These are phyloP conservation scores for Sarocladium strictum DNA, from an alignment of 2,329 filamentous ascomycete species.

Conservation along the genomic window DNA sequence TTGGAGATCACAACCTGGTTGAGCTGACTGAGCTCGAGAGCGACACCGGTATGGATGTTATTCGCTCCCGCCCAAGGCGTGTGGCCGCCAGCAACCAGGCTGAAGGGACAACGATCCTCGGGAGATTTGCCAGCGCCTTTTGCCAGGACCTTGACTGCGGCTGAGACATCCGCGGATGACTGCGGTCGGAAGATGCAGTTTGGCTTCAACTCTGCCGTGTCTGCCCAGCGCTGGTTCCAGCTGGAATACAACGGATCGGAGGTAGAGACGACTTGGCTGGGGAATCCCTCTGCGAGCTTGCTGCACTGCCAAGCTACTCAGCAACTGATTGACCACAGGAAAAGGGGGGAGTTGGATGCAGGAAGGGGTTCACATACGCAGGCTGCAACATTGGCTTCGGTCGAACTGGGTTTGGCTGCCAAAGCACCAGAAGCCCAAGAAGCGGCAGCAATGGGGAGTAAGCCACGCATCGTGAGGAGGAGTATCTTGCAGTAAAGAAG, in stretches of 20 bases:
- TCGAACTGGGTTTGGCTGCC: not conserved
- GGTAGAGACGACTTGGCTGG: not conserved
- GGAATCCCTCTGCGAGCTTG: not conserved
- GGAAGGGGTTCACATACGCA: not conserved
- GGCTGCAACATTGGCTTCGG: not conserved
- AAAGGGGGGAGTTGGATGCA: no score
- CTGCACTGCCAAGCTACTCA: not conserved
- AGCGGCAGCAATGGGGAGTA: not conserved
- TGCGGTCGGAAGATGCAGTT: conserved; percentile 11
- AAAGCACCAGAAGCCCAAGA: not conserved
- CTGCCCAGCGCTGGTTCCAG: conserved; percentile 10
- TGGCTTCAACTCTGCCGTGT: conserved; percentile 10
- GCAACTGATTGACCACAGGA: not conserved
- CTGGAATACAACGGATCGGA: not conserved
- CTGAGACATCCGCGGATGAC: conserved; percentile 10
- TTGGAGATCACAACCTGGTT: conserved; percentile 22
- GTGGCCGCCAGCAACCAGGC: conserved; percentile 10
- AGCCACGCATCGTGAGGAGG: not conserved
- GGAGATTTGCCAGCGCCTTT: not conserved
- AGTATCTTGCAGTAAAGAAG: no score
- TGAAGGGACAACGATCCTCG: not conserved
- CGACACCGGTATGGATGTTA: conserved; percentile 11
- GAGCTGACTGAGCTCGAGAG: conserved; percentile 27
- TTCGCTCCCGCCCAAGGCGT: conserved; percentile 10
- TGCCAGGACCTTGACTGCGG: conserved; percentile 7